These are phyloP conservation scores for Pochonia chlamydosporia DNA, from an alignment of 2,329 filamentous ascomycete species.

Conservation along the genomic window DNA sequence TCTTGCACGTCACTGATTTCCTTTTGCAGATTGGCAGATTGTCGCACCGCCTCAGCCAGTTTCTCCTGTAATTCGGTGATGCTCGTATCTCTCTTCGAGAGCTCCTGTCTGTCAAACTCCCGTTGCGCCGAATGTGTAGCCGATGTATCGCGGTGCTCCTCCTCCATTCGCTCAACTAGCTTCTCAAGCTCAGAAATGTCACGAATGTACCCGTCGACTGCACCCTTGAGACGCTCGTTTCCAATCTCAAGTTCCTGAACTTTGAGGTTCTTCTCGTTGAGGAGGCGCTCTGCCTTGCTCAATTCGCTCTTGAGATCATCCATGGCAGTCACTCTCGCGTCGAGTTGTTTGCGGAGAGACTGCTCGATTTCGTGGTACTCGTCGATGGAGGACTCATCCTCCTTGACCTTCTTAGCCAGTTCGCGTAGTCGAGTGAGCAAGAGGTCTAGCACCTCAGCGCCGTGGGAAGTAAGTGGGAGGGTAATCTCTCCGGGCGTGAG, in stretches of 20 bases:
- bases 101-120: conserved; percentile 25
- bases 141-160: conserved; percentile 22
- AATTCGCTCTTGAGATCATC: conserved; percentile 41
- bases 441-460: conserved; percentile 50
- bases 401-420: conserved; percentile 38
- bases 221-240: conserved; percentile 44
- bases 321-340: conserved; percentile 45
- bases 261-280: conserved; percentile 31
- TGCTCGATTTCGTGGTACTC: conserved; percentile 54
- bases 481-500: conserved; percentile 53
- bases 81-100: conserved; percentile 29
- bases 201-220: conserved; percentile 45
- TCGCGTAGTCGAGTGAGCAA: conserved; percentile 44
- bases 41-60: conserved; percentile 34
- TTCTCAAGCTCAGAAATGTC: conserved; percentile 49
- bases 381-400: conserved; percentile 50
- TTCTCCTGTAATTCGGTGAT: conserved; percentile 38
- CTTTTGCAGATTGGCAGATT: conserved; percentile 30
- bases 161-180: conserved; percentile 44
- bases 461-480: conserved; percentile 45
- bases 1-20: conserved; percentile 34
- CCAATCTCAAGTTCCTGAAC: conserved; percentile 44
- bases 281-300: conserved; percentile 21
- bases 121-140: conserved; percentile 27
- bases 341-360: conserved; percentile 51